These are phyloP conservation scores for Heritiera littoralis DNA, from an alignment of 345 rosid genomes.

Conservation along the genomic window DNA sequence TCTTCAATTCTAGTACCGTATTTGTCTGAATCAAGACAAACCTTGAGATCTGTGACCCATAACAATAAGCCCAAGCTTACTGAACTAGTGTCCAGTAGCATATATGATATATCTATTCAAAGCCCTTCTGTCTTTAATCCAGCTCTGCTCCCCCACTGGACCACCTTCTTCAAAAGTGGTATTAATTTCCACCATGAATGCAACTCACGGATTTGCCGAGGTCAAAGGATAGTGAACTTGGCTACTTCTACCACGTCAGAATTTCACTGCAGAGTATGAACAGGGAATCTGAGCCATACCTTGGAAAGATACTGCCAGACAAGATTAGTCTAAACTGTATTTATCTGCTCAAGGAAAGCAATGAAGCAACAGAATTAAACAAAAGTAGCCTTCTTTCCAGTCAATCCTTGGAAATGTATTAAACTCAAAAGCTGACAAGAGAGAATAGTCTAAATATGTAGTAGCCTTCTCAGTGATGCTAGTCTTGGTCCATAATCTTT, in stretches of 20 bases:
- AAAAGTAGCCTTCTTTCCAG: neutral
- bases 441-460: neutral
- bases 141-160: neutral
- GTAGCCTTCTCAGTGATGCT: neutral
- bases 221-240: neutral
- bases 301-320: neutral
- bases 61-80: no score
- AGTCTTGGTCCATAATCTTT: neutral
- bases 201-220: neutral
- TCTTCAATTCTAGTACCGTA: neutral
- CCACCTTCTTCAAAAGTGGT: neutral
- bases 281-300: neutral
- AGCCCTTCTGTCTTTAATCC: neutral
- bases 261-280: neutral
- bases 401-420: neutral
- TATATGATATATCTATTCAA: neutral
- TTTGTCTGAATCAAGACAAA: neutral
- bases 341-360: neutral
- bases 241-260: neutral
- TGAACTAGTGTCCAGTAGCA: no score
- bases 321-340: neutral
- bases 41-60: neutral
- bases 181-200: neutral
- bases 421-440: neutral
- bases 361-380: neutral